Conservation (phyloP, 2,329 filamentous ascomycete genomes). For the Cercospora citrullina region DNA sequence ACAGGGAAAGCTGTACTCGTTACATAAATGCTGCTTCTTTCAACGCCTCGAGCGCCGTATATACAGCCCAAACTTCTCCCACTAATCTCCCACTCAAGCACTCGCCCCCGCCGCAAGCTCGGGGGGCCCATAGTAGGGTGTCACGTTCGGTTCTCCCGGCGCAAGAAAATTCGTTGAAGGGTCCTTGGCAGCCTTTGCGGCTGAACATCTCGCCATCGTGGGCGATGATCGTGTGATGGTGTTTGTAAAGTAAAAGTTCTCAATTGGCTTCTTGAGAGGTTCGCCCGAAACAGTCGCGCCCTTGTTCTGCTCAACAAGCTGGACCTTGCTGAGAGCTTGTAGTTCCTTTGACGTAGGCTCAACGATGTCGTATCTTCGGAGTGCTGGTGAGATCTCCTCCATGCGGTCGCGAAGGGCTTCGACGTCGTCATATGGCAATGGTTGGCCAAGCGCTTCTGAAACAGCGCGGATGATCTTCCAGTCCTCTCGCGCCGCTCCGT, state of each 20-base stretch:
- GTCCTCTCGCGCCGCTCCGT: constrained; percentile 88
- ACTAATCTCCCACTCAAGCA: constrained; percentile 19
- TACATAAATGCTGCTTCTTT: constrained; percentile 22
- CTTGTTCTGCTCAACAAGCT: constrained; percentile 96
- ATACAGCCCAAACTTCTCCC: constrained; percentile 17
- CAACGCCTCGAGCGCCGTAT: constrained; percentile 26
- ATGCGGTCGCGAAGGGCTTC: constrained; percentile 87
- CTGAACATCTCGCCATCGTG: constrained; percentile 97
- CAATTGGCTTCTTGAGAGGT: constrained; percentile 79
- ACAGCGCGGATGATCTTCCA: constrained; percentile 98
- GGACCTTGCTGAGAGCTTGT: constrained; percentile 79
- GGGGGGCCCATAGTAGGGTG: constrained; percentile 44
- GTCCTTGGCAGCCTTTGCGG: constrained; percentile 70
- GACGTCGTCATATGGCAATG: constrained; percentile 91
- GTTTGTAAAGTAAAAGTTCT: constrained; percentile 99
- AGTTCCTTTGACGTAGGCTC: constrained; percentile 66
- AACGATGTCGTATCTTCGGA: constrained; percentile 86
- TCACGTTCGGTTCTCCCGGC: constrained; percentile 43
- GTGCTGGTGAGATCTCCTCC: constrained; percentile 87
- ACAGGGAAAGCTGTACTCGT: constrained; percentile 18
- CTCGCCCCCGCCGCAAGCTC: constrained; percentile 27
- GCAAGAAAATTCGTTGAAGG: constrained; percentile 55
- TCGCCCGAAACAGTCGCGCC: constrained; percentile 70
- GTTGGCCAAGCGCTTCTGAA: constrained; percentile 84
- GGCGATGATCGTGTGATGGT: constrained; percentile 95